Conservation (phyloP, 305 asterid species). For the Fraxinus ornus region DNA sequence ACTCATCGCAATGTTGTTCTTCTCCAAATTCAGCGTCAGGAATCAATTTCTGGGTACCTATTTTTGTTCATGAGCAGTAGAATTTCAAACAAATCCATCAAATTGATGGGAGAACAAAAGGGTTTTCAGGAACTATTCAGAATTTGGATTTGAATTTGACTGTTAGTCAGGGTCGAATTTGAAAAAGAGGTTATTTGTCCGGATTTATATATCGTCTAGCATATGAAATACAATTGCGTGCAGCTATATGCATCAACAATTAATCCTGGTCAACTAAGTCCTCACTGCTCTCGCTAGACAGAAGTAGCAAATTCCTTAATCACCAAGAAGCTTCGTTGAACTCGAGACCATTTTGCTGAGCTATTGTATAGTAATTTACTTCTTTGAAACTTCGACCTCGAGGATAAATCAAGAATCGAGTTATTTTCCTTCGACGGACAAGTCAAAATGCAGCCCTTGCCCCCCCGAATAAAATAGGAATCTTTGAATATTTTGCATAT, state of each 20-base stretch:
- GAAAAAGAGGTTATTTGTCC: background rate
- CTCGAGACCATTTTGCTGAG: background rate
- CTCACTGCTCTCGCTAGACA: background rate
- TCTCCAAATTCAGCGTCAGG: slow-evolving; percentile 25
- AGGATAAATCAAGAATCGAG: background rate
- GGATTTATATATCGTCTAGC: background rate
- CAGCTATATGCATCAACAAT: background rate
- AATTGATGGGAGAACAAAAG: background rate
- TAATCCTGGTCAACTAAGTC: background rate
- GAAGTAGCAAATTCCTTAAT: background rate
- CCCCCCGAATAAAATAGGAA: no score
- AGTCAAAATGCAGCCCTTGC: no score
- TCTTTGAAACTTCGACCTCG: background rate
- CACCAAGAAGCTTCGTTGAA: background rate
- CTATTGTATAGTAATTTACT: no score
- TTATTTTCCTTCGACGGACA: background rate
- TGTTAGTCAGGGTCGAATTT: background rate
- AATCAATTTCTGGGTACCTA: background rate
- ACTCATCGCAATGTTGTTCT: background rate
- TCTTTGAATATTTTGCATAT: background rate
- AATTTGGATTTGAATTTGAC: background rate
- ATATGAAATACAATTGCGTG: background rate
- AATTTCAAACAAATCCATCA: background rate
- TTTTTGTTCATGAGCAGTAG: background rate
- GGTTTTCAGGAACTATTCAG: background rate